A percentile compares a stretch with the other conserved stretches of the same genome.
phyloP scores from a whole-genome alignment of 208 protist genomes.

The Acanthamoeba sp. region DNA sequence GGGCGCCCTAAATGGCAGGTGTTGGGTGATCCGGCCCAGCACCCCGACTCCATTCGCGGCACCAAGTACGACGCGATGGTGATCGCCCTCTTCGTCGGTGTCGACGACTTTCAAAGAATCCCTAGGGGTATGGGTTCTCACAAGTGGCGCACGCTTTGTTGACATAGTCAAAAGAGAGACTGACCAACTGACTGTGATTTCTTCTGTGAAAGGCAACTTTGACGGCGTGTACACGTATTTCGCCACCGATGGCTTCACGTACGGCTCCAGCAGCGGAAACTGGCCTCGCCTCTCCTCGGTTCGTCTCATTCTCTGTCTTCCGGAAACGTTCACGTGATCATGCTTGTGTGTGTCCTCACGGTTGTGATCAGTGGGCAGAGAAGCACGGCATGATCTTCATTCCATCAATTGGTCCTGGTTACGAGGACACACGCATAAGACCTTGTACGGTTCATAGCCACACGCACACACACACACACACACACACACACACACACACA shows the following conservation, averaged over 20 bases:
- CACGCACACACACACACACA: constrained; percentile 66
- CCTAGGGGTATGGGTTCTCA: neutral
- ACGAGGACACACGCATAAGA: constrained; percentile 85
- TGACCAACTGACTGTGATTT: neutral
- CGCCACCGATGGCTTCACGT: constrained; percentile 84
- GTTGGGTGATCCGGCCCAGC: neutral
- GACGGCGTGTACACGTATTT: constrained; percentile 91
- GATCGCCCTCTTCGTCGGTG: constrained; percentile 76
- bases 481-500: constrained; percentile 63
- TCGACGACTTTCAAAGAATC: neutral
- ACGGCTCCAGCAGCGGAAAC: constrained; percentile 78
- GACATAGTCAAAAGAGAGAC: too few relatives aligned
- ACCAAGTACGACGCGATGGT: constrained; percentile 81
- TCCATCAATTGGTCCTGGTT: constrained; percentile 87
- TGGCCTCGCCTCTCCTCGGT: constrained; percentile 80
- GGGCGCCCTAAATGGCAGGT: too few relatives aligned
- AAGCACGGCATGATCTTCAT: constrained; percentile 77
- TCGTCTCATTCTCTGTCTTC: too few relatives aligned
- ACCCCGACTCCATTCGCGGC: constrained; percentile 68
- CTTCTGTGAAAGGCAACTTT: constrained; percentile 78
- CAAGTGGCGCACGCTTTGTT: too few relatives aligned
- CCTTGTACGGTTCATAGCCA: constrained; percentile 78
- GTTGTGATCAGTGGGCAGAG: constrained; percentile 37
- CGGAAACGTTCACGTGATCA: too few relatives aligned
- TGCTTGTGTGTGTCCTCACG: neutral